phyloP scores from a whole-genome alignment of 495 filamentous ascomycete species.

The Lophiotrema nucula region DNA sequence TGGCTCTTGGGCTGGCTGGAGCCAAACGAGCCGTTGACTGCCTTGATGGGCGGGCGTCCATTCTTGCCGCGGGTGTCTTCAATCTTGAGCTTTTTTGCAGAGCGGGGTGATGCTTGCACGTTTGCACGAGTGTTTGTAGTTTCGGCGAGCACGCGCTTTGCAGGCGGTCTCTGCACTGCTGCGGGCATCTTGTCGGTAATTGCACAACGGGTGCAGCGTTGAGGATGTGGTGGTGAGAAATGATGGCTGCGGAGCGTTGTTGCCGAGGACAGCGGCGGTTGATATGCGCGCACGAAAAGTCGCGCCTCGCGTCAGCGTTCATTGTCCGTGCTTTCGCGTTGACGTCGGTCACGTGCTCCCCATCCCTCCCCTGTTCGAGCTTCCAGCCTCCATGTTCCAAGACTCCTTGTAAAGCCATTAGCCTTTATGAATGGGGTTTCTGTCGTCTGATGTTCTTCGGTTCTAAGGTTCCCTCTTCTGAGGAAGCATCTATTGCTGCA shows the following conservation, averaged over 20 bases:
- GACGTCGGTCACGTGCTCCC: constrained; percentile 1
- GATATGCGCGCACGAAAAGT: constrained; percentile 15
- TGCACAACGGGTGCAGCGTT: neutral
- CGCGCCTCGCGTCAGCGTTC: constrained; percentile 10
- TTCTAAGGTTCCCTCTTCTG: no score
- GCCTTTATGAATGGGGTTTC: no score
- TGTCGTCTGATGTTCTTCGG: no score
- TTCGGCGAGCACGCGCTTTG: constrained; percentile 62
- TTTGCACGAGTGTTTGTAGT: constrained; percentile 54
- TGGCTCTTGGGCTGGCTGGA: constrained; percentile 86
- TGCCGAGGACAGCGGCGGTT: neutral
- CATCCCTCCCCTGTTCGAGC: neutral
- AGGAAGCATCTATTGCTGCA: no score
- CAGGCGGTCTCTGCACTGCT: constrained; percentile 48
- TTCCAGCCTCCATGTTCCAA: no score
- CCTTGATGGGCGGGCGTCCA: constrained; percentile 46
- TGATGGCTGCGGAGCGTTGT: neutral
- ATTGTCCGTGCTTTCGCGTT: constrained; percentile 7
- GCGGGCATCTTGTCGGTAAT: constrained; percentile 48
- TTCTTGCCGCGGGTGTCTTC: constrained; percentile 42
- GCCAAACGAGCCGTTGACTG: constrained; percentile 58
- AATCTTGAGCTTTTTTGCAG: constrained; percentile 76
- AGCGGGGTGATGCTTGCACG: constrained; percentile 48
- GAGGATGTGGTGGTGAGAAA: neutral
- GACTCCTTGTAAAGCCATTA: no score